These are phyloP conservation scores for Didymella sp. DNA, from an alignment of 2,329 filamentous ascomycete species.

Conservation along the genomic window DNA sequence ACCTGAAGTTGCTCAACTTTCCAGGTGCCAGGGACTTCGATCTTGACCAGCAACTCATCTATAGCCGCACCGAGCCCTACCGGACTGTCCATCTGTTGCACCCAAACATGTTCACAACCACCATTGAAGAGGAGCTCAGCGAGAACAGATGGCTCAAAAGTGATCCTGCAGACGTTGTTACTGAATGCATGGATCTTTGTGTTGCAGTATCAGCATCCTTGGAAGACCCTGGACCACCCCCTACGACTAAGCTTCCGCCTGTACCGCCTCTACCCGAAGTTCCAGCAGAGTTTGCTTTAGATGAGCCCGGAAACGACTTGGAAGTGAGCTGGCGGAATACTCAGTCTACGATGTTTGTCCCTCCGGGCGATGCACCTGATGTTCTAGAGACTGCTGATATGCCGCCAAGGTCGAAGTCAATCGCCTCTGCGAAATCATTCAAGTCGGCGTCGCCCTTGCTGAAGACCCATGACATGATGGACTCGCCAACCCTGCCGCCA, in stretches of 20 bases:
- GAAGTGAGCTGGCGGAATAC: slow-evolving; percentile 61
- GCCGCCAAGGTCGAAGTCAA: slow-evolving; percentile 39
- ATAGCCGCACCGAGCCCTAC: slow-evolving; percentile 76
- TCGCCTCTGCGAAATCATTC: slow-evolving; percentile 42
- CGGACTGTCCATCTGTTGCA: slow-evolving; percentile 76
- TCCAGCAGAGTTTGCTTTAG: slow-evolving; percentile 44
- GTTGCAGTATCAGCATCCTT: slow-evolving; percentile 52
- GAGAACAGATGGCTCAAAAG: slow-evolving; percentile 82
- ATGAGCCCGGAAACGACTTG: slow-evolving; percentile 45
- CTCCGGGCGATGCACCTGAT: slow-evolving; percentile 34
- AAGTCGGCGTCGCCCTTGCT: slow-evolving; percentile 57
- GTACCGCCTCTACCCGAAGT: slow-evolving; percentile 50
- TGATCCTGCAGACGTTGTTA: slow-evolving; percentile 79
- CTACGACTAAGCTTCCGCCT: slow-evolving; percentile 56
- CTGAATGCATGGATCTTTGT: slow-evolving; percentile 77
- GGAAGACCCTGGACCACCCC: slow-evolving; percentile 57
- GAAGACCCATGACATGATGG: slow-evolving; percentile 53
- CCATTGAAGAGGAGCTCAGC: slow-evolving; percentile 78
- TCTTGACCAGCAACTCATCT: slow-evolving; percentile 78
- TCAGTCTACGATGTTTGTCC: slow-evolving; percentile 58
- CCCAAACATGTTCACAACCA: slow-evolving; percentile 83
- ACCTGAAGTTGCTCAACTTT: slow-evolving; percentile 75
- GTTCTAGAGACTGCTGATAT: slow-evolving; percentile 30
- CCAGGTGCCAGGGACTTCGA: slow-evolving; percentile 76
- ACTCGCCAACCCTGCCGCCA: slow-evolving; percentile 70